These are phyloP conservation scores for Arctium lappa DNA, from an alignment of 129 eudicot genomes.

Conservation along the genomic window DNA sequence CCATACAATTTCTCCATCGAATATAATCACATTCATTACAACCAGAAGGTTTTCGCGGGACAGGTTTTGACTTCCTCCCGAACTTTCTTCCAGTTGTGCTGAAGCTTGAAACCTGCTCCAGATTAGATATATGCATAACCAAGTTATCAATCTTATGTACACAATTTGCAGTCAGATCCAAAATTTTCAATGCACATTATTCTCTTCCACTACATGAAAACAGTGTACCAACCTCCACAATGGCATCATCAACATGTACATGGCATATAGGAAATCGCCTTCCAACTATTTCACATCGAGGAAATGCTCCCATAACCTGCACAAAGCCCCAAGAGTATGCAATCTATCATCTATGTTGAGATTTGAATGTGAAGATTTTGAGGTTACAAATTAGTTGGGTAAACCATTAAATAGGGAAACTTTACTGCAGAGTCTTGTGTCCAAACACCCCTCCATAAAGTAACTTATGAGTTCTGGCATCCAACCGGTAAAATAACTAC, in stretches of 20 bases:
- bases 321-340: background rate
- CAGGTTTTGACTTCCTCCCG: slow-evolving; percentile 30
- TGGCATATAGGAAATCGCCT: slow-evolving; percentile 73
- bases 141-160: background rate
- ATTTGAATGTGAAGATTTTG: background rate
- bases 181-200: background rate
- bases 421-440: too few relatives aligned
- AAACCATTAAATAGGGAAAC: too few relatives aligned
- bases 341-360: background rate
- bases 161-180: background rate
- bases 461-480: too few relatives aligned
- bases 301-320: slow-evolving; percentile 56
- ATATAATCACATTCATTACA: slow-evolving; percentile 43
- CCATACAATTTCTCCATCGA: slow-evolving; percentile 68
- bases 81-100: slow-evolving; percentile 45
- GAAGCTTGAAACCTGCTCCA: slow-evolving; percentile 66
- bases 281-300: slow-evolving; percentile 57
- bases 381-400: too few relatives aligned
- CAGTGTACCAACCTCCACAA: slow-evolving; percentile 50
- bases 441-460: too few relatives aligned
- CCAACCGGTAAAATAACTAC: too few relatives aligned
- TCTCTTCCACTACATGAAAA: background rate
- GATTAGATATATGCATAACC: slow-evolving; percentile 13
- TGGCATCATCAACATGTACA: slow-evolving; percentile 54
- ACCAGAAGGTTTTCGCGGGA: slow-evolving; percentile 33